These are phyloP conservation scores for Sicyos baderoa DNA, from an alignment of 306 rosid genomes.

Conservation along the genomic window DNA sequence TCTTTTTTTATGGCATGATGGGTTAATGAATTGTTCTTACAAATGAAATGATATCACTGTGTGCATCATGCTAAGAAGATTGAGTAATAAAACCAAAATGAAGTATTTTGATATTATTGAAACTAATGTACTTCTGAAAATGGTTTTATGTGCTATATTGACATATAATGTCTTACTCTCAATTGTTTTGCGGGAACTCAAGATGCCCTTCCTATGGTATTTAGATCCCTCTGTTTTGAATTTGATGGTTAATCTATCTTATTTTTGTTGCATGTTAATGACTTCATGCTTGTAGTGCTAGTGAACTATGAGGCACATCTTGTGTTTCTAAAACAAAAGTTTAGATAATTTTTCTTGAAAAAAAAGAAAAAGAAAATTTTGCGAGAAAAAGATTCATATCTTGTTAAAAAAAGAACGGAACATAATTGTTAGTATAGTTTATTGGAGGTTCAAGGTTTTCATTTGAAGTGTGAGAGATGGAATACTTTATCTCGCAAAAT, in stretches of 20 bases:
- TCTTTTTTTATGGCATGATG: neutral
- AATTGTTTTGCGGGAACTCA: neutral
- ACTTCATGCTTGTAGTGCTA: neutral
- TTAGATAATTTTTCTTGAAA: too few species aligned
- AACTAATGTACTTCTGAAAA: neutral
- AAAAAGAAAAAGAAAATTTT: too few species aligned
- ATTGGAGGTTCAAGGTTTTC: too few species aligned
- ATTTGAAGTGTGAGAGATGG: slow-evolving; percentile 8
- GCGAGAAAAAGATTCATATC: too few species aligned
- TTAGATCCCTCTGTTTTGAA: neutral
- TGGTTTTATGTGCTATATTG: neutral
- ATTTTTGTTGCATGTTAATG: neutral
- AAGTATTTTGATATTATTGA: neutral
- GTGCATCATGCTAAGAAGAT: neutral
- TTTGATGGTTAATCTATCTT: neutral
- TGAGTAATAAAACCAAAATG: neutral
- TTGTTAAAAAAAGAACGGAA: too few species aligned
- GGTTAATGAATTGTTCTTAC: neutral
- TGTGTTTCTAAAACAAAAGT: too few species aligned
- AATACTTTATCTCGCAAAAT: neutral
- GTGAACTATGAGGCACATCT: too few species aligned
- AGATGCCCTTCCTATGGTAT: slow-evolving; percentile 3
- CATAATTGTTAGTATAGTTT: too few species aligned
- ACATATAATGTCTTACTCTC: neutral
- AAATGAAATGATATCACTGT: neutral